Evolutionary conservation across 352 stramenopile genomes (phyloP).

Genomic region (Aphanomyces euteiches): DNA sequence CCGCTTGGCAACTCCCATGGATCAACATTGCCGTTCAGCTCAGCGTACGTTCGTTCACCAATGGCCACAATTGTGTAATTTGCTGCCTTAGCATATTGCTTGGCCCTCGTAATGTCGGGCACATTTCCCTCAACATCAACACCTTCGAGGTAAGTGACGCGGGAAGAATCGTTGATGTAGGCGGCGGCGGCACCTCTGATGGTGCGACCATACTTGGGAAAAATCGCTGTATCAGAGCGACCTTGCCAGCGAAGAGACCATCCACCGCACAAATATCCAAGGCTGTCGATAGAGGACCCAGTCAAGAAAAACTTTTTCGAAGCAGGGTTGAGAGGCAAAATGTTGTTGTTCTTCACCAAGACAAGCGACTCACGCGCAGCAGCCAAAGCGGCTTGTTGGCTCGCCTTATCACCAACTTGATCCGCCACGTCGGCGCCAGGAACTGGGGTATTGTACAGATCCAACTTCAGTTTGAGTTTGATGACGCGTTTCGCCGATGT

Average conservation of each 20-base stretch:
- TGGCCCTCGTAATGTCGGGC: constrained; percentile 52
- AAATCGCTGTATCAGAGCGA: constrained; percentile 54
- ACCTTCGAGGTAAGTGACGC: constrained; percentile 31
- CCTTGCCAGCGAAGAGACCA: constrained; percentile 88
- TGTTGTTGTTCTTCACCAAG: constrained; percentile 73
- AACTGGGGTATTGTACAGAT: constrained; percentile 61
- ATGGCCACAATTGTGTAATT: constrained; percentile 70
- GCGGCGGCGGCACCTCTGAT: constrained; percentile 48
- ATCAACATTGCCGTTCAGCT: constrained; percentile 82
- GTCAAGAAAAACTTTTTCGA: constrained; percentile 50
- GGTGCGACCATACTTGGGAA: constrained; percentile 61
- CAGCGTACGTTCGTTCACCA: constrained; percentile 71
- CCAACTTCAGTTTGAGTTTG: constrained; percentile 63
- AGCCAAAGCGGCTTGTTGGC: constrained; percentile 55
- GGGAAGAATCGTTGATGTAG: constrained; percentile 28
- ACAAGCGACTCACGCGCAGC: constrained; percentile 75
- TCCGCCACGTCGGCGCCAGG: constrained; percentile 44
- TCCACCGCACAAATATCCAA: constrained; percentile 59
- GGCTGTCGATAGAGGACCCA: constrained; percentile 60
- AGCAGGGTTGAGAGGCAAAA: constrained; percentile 40
- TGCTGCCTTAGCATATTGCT: constrained; percentile 41
- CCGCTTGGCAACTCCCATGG: constrained; percentile 58
- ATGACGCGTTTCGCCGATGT: constrained; percentile 59
- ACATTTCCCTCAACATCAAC: constrained; percentile 53
- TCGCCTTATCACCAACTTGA: constrained; percentile 49